Evolutionary conservation across 1,284 basidiomycete species (phyloP).

Genomic region (Lentinula novae-zelandiae): DNA sequence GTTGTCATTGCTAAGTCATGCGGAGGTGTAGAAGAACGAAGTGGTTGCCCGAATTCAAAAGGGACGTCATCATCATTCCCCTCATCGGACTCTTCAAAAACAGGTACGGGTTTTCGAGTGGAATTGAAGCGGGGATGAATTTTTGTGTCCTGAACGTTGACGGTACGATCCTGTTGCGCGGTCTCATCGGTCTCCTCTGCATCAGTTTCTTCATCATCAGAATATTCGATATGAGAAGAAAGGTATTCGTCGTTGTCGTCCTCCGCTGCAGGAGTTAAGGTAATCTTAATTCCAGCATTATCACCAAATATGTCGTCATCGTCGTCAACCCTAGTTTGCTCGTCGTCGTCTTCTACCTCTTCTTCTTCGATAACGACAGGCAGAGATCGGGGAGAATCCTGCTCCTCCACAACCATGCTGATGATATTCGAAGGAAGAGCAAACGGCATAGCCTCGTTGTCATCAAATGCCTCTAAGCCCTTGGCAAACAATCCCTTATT

Average conservation of each 20-base stretch:
- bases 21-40: constrained; percentile 17
- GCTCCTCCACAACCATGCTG: constrained; percentile 35
- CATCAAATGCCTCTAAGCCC: constrained; percentile 20
- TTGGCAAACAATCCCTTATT: constrained; percentile 47
- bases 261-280: constrained; percentile 52
- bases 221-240: constrained; percentile 4
- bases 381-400: constrained; percentile 20
- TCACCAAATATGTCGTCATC: constrained; percentile 36
- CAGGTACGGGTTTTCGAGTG: background rate
- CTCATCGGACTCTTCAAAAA: constrained; percentile 24
- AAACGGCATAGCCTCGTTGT: constrained; percentile 42
- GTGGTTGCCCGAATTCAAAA: constrained; percentile 19
- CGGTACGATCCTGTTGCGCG: constrained; percentile 1
- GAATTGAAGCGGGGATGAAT: background rate
- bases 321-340: constrained; percentile 42
- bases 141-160: constrained; percentile 19
- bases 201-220: constrained; percentile 6
- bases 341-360: constrained; percentile 32
- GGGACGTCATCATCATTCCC: constrained; percentile 25
- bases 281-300: constrained; percentile 65
- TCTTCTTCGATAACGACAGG: constrained; percentile 44
- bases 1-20: constrained; percentile 8
- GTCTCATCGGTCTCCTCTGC: background rate
- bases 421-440: constrained; percentile 49
- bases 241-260: constrained; percentile 14